These are phyloP conservation scores for Vitis vinifera DNA, from an alignment of 164 flowering plant species.

Conservation along the genomic window ASM3070453v1 NC_081815.1:2654501-2655000, in stretches of 20 bases:
- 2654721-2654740: conserved; percentile 81
- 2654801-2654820: conserved; percentile 38
- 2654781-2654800: conserved; percentile 33
- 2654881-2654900: conserved; percentile 71
- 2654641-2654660: conserved; percentile 49
- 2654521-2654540: conserved; percentile 74
- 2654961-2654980: neutral
- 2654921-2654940: neutral
- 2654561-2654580: conserved; percentile 81
- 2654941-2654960: neutral
- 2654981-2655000: too few relatives aligned
- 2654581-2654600: conserved; percentile 85
- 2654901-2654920: conserved; percentile 53
- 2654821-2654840: conserved; percentile 79
- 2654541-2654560: conserved; percentile 78
- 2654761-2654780: conserved; percentile 66
- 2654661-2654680: conserved; percentile 85
- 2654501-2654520: conserved; percentile 41
- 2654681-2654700: conserved; percentile 88
- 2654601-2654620: conserved; percentile 72
- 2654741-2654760: conserved; percentile 70
- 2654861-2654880: conserved; percentile 40
- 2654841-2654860: conserved; percentile 79
- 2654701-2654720: conserved; percentile 97
- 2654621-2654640: conserved; percentile 71